Evolutionary conservation across 371 early-diverging fungal species (phyloP).

Genomic region (Mortierella sp.): DNA sequence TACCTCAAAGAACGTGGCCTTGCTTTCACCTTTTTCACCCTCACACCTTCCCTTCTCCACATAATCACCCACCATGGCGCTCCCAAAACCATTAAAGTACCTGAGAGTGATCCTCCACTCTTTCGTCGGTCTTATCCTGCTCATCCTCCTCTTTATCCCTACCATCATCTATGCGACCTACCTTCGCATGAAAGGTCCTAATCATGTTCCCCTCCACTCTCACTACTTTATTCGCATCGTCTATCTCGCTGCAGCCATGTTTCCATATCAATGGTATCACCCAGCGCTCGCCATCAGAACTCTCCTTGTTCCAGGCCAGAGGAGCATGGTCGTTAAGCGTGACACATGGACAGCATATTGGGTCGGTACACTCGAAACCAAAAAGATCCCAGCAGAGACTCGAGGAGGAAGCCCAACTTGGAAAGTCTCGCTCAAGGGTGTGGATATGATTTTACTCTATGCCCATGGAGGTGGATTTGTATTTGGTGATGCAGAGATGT

Average conservation of each 20-base stretch:
- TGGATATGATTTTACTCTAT: slow-evolving; percentile 51
- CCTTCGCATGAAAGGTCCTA: slow-evolving; percentile 33
- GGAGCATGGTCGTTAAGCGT: slow-evolving; percentile 51
- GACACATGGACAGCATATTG: slow-evolving; percentile 54
- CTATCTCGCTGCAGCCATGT: slow-evolving; percentile 55
- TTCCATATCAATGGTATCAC: slow-evolving; percentile 53
- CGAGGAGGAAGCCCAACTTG: slow-evolving; percentile 52
- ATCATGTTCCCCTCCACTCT: slow-evolving; percentile 43
- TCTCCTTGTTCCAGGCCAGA: slow-evolving; percentile 37
- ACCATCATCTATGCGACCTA: slow-evolving; percentile 32
- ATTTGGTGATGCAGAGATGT: slow-evolving; percentile 57
- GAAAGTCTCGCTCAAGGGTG: slow-evolving; percentile 54
- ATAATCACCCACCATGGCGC: slow-evolving; percentile 24
- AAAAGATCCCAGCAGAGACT: slow-evolving; percentile 53
- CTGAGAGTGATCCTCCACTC: slow-evolving; percentile 36
- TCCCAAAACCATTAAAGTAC: slow-evolving; percentile 53
- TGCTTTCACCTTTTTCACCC: neutral
- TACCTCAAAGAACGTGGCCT: neutral
- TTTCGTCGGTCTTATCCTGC: slow-evolving; percentile 35
- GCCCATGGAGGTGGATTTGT: slow-evolving; percentile 56
- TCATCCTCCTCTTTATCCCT: slow-evolving; percentile 44
- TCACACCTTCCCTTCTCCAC: neutral
- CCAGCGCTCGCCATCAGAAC: slow-evolving; percentile 46
- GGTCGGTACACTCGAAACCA: slow-evolving; percentile 55
- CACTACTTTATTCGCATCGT: slow-evolving; percentile 49